Conservation (phyloP, 2,329 filamentous ascomycete species). For the Pleurostoma richardsiae region DNA sequence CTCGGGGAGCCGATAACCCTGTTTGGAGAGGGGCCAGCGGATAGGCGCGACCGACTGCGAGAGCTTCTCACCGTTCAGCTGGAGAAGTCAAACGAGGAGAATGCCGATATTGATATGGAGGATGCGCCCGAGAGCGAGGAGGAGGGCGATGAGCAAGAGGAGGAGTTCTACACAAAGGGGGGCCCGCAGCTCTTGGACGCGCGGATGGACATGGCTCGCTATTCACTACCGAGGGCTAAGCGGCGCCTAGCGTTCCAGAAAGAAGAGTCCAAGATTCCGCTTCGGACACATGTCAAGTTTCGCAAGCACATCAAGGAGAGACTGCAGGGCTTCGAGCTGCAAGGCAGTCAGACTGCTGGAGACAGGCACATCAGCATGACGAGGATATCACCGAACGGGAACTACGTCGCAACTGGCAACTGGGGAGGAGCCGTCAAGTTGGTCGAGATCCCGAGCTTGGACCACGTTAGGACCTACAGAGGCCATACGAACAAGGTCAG, state of each 20-base stretch:
- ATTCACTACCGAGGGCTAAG: constrained; percentile 78
- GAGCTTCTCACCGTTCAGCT: constrained; percentile 71
- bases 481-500: constrained; percentile 88
- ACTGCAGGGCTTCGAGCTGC: constrained; percentile 78
- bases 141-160: constrained; percentile 69
- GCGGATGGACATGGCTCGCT: constrained; percentile 73
- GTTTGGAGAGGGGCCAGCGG: constrained; percentile 84
- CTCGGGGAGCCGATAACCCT: constrained; percentile 91
- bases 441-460: constrained; percentile 75
- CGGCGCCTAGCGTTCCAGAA: constrained; percentile 72
- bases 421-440: constrained; percentile 89
- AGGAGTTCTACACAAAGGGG: constrained; percentile 93
- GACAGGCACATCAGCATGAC: constrained; percentile 90
- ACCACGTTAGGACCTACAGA: constrained; percentile 68
- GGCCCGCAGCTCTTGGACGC: constrained; percentile 69
- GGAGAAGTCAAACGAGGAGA: constrained; percentile 48
- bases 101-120: constrained; percentile 56
- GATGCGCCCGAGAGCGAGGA: constrained; percentile 53
- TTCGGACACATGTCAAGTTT: constrained; percentile 89
- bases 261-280: constrained; percentile 73
- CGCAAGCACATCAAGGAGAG: constrained; percentile 83
- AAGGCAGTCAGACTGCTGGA: constrained; percentile 87
- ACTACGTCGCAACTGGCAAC: constrained; percentile 82
- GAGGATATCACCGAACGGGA: constrained; percentile 79
- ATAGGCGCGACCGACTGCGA: constrained; percentile 80